A percentile compares a stretch with the other conserved stretches of the same genome.
Evolutionary conservation across 2,329 filamentous ascomycete genomes (phyloP).

Genomic region (Hypoxylon sp.): DNA sequence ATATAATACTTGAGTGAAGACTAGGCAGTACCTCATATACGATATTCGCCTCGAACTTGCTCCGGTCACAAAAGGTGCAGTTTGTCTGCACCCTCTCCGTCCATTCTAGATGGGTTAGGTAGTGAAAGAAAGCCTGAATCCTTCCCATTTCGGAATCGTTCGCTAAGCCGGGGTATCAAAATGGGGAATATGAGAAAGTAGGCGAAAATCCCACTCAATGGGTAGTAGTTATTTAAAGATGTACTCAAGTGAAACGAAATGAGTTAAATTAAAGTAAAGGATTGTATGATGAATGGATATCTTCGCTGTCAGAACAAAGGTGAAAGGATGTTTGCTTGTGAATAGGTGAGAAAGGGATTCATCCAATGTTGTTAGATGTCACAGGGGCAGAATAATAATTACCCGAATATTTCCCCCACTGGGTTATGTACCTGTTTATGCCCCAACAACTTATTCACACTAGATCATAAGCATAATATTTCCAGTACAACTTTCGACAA

Average conservation of each 20-base stretch:
- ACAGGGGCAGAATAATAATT: background rate
- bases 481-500: background rate
- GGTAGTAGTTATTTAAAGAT: background rate
- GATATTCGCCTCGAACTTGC: constrained; percentile 29
- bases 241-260: too few relatives aligned
- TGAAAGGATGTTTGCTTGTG: background rate
- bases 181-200: background rate
- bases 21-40: constrained; percentile 18
- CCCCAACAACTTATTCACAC: background rate
- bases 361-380: background rate
- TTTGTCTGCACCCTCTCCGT: constrained; percentile 17
- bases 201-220: background rate
- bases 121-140: constrained; percentile 23
- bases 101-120: constrained; percentile 30
- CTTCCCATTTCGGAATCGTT: background rate
- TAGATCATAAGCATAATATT: background rate
- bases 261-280: background rate
- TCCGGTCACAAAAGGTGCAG: constrained; percentile 32
- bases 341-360: background rate
- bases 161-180: background rate
- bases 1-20: background rate
- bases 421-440: background rate
- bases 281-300: background rate
- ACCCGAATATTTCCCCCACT: background rate
- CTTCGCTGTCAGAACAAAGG: background rate